Evolutionary conservation across 306 rosid species (phyloP).

Genomic region (Prosopis cineraria): DNA sequence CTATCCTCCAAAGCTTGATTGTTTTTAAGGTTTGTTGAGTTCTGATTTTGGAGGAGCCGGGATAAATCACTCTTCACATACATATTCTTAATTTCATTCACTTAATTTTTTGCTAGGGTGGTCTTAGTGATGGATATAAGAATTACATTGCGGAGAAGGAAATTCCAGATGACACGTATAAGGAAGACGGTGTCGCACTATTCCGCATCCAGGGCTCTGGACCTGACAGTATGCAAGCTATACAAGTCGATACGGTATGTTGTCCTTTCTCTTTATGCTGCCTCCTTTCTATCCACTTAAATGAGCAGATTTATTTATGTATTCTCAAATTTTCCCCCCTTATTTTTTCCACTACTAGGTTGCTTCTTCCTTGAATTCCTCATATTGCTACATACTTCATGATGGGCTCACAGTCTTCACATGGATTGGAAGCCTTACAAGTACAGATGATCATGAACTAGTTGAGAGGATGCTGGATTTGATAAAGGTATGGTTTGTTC

Average conservation of each 20-base stretch:
- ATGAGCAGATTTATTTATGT: slow-evolving; percentile 17
- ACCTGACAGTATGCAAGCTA: slow-evolving; percentile 98
- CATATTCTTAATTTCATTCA: slow-evolving; percentile 10
- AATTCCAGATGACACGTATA: slow-evolving; percentile 82
- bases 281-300: slow-evolving; percentile 1
- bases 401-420: slow-evolving; percentile 64
- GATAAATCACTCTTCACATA: background rate
- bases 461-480: slow-evolving; percentile 90
- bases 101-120: slow-evolving; percentile 69
- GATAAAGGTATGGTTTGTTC: slow-evolving; percentile 66
- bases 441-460: slow-evolving; percentile 75
- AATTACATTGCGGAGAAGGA: slow-evolving; percentile 60
- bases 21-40: slow-evolving; percentile 75
- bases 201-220: slow-evolving; percentile 97
- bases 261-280: slow-evolving; percentile 22
- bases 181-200: slow-evolving; percentile 77
- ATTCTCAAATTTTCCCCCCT: slow-evolving; percentile 13
- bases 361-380: slow-evolving; percentile 92
- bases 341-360: slow-evolving; percentile 51
- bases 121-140: slow-evolving; percentile 88
- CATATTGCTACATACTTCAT: slow-evolving; percentile 85
- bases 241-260: slow-evolving; percentile 86
- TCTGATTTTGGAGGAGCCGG: slow-evolving; percentile 19
- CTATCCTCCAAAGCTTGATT: slow-evolving; percentile 82
- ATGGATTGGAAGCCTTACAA: slow-evolving; percentile 83